A percentile compares a stretch with the other conserved stretches of the same genome.
Evolutionary conservation across 805 yeast genomes (phyloP).

Genomic region (Ogataea zsoltii): DNA sequence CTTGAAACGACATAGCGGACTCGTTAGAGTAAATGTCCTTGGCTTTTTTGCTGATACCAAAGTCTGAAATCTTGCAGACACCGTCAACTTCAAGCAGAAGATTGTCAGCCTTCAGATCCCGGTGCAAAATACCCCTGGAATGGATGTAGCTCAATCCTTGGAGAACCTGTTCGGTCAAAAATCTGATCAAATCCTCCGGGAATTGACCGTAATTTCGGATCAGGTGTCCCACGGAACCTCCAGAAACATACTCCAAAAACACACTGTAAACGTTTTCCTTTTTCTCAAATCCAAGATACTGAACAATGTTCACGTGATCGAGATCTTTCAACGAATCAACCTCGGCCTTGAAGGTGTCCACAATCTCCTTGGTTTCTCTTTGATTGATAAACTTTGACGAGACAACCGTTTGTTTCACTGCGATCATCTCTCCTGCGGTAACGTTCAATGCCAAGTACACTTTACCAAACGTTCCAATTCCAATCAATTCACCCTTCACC

Average conservation of each 20-base stretch:
- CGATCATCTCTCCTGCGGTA: slow-evolving; percentile 98
- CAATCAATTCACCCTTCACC: slow-evolving; percentile 96
- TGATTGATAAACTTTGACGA: slow-evolving; percentile 45
- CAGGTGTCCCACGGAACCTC: slow-evolving; percentile 92
- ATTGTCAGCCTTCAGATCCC: slow-evolving; percentile 95
- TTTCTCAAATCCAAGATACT: slow-evolving; percentile 91
- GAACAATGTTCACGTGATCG: slow-evolving; percentile 93
- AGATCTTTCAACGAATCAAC: slow-evolving; percentile 92
- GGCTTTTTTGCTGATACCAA: slow-evolving; percentile 89
- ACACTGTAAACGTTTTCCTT: slow-evolving; percentile 73
- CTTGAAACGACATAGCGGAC: slow-evolving; percentile 92
- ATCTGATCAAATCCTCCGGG: slow-evolving; percentile 73
- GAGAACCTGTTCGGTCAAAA: slow-evolving; percentile 75
- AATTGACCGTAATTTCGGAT: slow-evolving; percentile 81
- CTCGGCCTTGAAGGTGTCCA: slow-evolving; percentile 84
- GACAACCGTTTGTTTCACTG: slow-evolving; percentile 90
- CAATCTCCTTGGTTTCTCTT: slow-evolving; percentile 55
- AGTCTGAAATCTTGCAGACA: slow-evolving; percentile 91
- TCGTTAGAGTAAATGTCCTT: slow-evolving; percentile 85
- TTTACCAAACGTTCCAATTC: slow-evolving; percentile 94
- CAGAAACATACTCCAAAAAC: slow-evolving; percentile 94
- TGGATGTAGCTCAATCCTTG: slow-evolving; percentile 88
- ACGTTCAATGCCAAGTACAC: slow-evolving; percentile 90
- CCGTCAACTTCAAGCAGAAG: slow-evolving; percentile 87
- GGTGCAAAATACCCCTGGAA: slow-evolving; percentile 80